Conservation (phyloP, 306 rosid species). For the Begonia fuchsioides region DNA sequence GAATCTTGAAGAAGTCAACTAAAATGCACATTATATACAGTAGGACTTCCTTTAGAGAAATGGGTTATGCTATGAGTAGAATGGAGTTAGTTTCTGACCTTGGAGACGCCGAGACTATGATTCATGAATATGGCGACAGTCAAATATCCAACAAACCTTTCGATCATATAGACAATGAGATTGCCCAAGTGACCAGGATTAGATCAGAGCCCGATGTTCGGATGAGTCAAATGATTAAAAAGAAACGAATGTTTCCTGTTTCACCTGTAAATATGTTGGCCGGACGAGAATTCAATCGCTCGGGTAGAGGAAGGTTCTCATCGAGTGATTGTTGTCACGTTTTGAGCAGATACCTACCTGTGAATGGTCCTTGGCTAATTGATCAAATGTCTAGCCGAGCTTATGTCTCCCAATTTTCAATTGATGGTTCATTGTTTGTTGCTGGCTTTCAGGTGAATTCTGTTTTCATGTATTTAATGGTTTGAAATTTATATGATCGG, state of each 20-base stretch:
- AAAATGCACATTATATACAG: slow-evolving; percentile 28
- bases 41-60: slow-evolving; percentile 26
- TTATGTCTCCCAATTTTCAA: slow-evolving; percentile 85
- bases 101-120: slow-evolving; percentile 19
- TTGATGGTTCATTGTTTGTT: slow-evolving; percentile 78
- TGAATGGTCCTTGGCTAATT: slow-evolving; percentile 71
- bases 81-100: slow-evolving; percentile 38
- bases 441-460: slow-evolving; percentile 74
- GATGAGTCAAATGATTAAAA: slow-evolving; percentile 29
- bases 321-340: slow-evolving; percentile 81
- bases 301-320: slow-evolving; percentile 86
- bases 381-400: slow-evolving; percentile 66
- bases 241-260: slow-evolving; percentile 40
- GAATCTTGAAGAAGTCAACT: neutral
- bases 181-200: slow-evolving; percentile 59
- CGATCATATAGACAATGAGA: slow-evolving; percentile 49
- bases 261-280: slow-evolving; percentile 90
- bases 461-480: neutral
- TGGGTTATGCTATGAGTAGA: slow-evolving; percentile 85
- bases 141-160: slow-evolving; percentile 18
- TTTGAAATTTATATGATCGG: no score
- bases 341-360: slow-evolving; percentile 78
- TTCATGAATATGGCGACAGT: slow-evolving; percentile 23
- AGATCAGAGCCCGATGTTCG: slow-evolving; percentile 50
- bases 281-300: slow-evolving; percentile 67